These are phyloP conservation scores for Hysterangium stoloniferum DNA, from an alignment of 768 basidiomycete genomes.

Conservation along the genomic window DNA sequence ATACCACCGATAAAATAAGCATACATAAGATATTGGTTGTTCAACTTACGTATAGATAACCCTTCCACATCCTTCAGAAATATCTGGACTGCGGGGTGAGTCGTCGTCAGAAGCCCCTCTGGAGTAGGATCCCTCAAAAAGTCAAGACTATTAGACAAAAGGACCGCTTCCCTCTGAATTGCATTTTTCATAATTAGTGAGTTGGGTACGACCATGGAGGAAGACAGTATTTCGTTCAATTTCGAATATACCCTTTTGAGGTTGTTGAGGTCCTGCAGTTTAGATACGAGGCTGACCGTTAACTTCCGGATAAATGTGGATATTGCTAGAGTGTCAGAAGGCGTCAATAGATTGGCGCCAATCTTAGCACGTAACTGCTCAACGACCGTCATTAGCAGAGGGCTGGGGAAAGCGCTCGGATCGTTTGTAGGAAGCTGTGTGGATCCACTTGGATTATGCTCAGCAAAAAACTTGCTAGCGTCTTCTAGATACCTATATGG, in stretches of 20 bases:
- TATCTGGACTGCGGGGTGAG: constrained; percentile 26
- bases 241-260: constrained; percentile 27
- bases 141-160: constrained; percentile 31
- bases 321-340: constrained; percentile 58
- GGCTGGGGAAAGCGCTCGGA: constrained; percentile 38
- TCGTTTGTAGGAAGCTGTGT: neutral
- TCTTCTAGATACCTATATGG: constrained; percentile 85
- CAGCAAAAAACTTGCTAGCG: constrained; percentile 27
- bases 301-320: constrained; percentile 59
- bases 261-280: constrained; percentile 38
- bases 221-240: constrained; percentile 29
- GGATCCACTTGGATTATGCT: neutral
- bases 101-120: constrained; percentile 1
- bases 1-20: neutral
- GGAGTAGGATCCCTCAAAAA: constrained; percentile 12
- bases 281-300: constrained; percentile 46
- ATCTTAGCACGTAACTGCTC: constrained; percentile 73
- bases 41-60: constrained; percentile 39
- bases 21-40: neutral
- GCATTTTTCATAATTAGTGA: constrained; percentile 26
- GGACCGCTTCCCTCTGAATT: constrained; percentile 36
- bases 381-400: constrained; percentile 69
- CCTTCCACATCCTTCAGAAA: constrained; percentile 40
- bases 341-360: constrained; percentile 41
- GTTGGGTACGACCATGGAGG: constrained; percentile 26